A percentile compares a stretch with the other conserved stretches of the same genome.
Conservation (phyloP, 139 green algal species). For the Limnomonas spitsbergensis region DNA sequence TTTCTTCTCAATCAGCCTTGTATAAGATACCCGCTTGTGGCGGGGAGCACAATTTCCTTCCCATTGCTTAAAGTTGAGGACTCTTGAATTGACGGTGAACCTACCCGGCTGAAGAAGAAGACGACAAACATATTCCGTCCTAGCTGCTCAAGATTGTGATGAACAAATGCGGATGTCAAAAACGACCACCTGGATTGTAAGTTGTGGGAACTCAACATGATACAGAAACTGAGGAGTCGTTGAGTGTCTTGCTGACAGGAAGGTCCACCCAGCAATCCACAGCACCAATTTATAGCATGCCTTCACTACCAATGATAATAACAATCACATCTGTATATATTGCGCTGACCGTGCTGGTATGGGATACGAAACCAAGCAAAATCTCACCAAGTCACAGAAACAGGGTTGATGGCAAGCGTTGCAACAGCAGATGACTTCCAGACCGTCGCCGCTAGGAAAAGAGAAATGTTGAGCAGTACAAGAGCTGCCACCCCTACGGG, state of each 20-base stretch:
- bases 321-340: neutral
- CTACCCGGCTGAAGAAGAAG: conserved; percentile 10
- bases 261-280: too few relatives aligned
- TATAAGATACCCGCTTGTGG: too few relatives aligned
- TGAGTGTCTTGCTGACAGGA: neutral
- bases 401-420: neutral
- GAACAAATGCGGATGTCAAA: conserved; percentile 7
- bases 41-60: too few relatives aligned
- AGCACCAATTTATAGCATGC: too few relatives aligned
- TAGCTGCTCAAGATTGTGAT: conserved; percentile 11
- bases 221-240: neutral
- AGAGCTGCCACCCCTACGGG: neutral
- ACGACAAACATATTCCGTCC: neutral
- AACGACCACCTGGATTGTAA: neutral
- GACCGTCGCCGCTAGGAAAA: neutral
- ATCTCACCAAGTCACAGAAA: neutral
- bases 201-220: neutral
- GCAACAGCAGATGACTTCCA: neutral
- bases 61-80: too few relatives aligned
- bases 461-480: neutral
- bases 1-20: too few relatives aligned
- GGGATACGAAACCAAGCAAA: too few relatives aligned
- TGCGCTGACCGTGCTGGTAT: neutral
- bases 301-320: neutral
- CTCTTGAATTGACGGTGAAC: too few relatives aligned